A percentile compares a stretch with the other conserved stretches of the same genome.
These are phyloP conservation scores for Flaveria linearis DNA, from an alignment of 129 eudicot species.

Conservation along the genomic window DNA sequence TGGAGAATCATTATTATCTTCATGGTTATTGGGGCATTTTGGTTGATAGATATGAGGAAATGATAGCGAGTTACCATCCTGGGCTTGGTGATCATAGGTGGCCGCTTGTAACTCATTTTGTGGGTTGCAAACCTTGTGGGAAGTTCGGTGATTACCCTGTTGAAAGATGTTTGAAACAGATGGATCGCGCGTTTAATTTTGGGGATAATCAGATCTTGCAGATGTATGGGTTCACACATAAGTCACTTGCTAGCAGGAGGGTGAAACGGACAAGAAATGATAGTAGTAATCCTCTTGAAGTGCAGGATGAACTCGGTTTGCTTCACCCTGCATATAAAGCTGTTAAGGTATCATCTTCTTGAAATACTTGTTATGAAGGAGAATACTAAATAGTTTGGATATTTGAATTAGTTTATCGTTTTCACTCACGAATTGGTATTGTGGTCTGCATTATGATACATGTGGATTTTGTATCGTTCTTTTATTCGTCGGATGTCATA, in stretches of 20 bases:
- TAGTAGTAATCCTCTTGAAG: constrained; percentile 70
- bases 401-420: constrained; percentile 32
- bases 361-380: constrained; percentile 23
- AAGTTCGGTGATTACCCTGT: constrained; percentile 89
- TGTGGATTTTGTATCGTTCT: constrained; percentile 40
- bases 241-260: constrained; percentile 68
- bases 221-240: constrained; percentile 84
- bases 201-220: constrained; percentile 90
- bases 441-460: constrained; percentile 38
- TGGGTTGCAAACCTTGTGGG: constrained; percentile 94
- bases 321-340: constrained; percentile 82
- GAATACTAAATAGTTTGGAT: constrained; percentile 17
- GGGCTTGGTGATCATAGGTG: constrained; percentile 90
- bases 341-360: constrained; percentile 59
- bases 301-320: constrained; percentile 69
- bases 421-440: constrained; percentile 32
- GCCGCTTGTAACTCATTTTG: constrained; percentile 97
- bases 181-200: constrained; percentile 85
- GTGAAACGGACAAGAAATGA: constrained; percentile 64
- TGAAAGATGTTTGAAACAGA: constrained; percentile 91
- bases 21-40: constrained; percentile 96
- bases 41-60: constrained; percentile 84
- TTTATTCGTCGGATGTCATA: constrained; percentile 36
- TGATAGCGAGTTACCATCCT: constrained; percentile 74
- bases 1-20: constrained; percentile 71